These are phyloP conservation scores for Kodamaea hsintzibuensis DNA, from an alignment of 805 yeast genomes.

Conservation along the genomic window DNA sequence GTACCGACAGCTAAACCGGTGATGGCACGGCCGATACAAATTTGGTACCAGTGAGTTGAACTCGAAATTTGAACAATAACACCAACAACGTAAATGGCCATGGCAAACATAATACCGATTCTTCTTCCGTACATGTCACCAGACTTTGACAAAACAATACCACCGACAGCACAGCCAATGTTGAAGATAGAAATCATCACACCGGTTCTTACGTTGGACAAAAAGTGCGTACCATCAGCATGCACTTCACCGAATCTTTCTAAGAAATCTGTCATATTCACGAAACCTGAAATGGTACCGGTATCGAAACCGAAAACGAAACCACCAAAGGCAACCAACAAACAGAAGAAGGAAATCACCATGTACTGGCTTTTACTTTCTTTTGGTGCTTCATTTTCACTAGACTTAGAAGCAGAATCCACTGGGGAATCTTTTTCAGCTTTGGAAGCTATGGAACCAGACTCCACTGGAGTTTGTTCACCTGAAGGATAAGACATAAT, in stretches of 20 bases:
- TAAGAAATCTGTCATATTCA: conserved; percentile 26
- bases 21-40: conserved; percentile 26
- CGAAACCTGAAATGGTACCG: conserved; percentile 34
- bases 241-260: conserved; percentile 21
- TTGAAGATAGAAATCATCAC: conserved; percentile 30
- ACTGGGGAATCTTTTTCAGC: conserved; percentile 10
- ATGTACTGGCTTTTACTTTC: conserved; percentile 26
- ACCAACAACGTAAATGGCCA: conserved; percentile 30
- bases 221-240: conserved; percentile 18
- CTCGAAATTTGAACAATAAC: conserved; percentile 27
- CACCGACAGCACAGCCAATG: conserved; percentile 32
- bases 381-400: neutral
- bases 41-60: conserved; percentile 25
- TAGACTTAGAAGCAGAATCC: neutral
- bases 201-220: conserved; percentile 27
- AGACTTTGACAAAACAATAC: conserved; percentile 23
- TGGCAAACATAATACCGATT: conserved; percentile 26
- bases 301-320: conserved; percentile 32
- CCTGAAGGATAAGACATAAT: conserved; percentile 29
- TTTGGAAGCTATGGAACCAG: conserved; percentile 26
- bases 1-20: conserved; percentile 31
- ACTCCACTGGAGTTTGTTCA: conserved; percentile 34
- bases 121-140: conserved; percentile 30
- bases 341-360: conserved; percentile 31
- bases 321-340: conserved; percentile 32